Evolutionary conservation across 805 yeast species (phyloP), one percentile per base, ranked within the genome.

Genomic region (Dipodascus geniculatus): DNA sequence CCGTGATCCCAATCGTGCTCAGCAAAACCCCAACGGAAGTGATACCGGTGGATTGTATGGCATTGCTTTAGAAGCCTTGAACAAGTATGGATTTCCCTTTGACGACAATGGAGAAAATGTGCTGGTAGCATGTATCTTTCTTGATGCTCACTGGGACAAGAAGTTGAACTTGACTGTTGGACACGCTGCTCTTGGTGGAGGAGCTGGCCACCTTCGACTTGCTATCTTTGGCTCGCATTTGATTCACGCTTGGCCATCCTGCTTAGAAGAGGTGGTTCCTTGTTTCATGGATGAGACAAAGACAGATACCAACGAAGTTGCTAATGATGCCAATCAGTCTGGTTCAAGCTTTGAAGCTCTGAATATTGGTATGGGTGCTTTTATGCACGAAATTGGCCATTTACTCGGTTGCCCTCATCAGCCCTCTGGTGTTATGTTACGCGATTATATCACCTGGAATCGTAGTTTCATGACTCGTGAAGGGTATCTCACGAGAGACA

Each of bases 211-310:
- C 48, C 71, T 87, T 48, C 81, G 81, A 58, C 69, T 93, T 53
- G 98, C 96, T 1, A 88, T 93, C 8, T 91, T 90, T 68, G 99
- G 99, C 3, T 83, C 95, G 3, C 98, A 93, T 63, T 93, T 96
- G 0, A 60, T 88, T 11, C 90, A 86, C 65, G 79, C 96, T 1
- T 93, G 96, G 95, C 98, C 99, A n/a, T 68, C 77, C n/a, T 78
- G 77, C 54, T 73, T 88, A 56, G 93, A 88, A 55, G 82, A 81
- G 42, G 67, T 93, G 2, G 78, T 78, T 3, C 78, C 83, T 0
- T 71, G 80, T 28, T 87, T 90, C 60, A 70, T 81, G 22, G 97
- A 93, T 63, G 75, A 76, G n/a, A 84, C 93, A 0, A 74, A 64
- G 16, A 72, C 85, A 6, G 77, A 81, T 53, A 77, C 73, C 0